Base-by-base conservation (phyloP, 2,329 filamentous ascomycete genomes). In the Fusarium sp. region DNA sequence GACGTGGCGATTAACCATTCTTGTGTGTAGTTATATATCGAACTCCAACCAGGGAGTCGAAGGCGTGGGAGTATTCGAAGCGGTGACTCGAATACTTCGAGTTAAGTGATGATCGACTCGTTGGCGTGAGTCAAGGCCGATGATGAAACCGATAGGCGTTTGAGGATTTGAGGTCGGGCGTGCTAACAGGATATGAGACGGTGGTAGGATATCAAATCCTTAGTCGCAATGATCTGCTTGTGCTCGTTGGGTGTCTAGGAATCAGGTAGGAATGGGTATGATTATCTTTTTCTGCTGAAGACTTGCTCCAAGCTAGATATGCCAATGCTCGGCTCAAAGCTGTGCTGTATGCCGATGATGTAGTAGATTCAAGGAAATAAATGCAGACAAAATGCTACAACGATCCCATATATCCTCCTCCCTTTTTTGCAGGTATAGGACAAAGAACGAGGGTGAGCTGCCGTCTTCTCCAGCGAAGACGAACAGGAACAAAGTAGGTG, bases 1-100 rank as follows among this genome's bases (percentile, higher is more conserved):
- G 46, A 73, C 57, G 57, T 77, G 73, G 57, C 67, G 75, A 56
- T 76, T 73, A 40, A 75, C 75, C 77, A 79, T 79, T 60, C 37
- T 70, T 52, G 49, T 48, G 40, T 67, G 41, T 26, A 49, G 30
- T 35, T 60, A 44, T 67, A 59, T 71, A 65, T 64, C 54, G 37
- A 54, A 57, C 73, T 77, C 75, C 72, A 59, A 60, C 72, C 59
- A 65, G 75, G 72, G 73, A 71, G 70, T 49, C 67, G 65, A 60
- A 69, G 44, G 48, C 30, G 50, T 26, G 50, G 33, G 42, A 52
- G 52, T 69, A 50, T 62, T 65, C 58, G 65, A 55, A 40, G 44
- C n/a, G 37, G 56, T 56, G 44, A 52, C 58, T 56, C 64, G 62
- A 60, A 66, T 56, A 73, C 58, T 62, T 52, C 57, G 41, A 65